Conservation (phyloP, 805 yeast species). For the Isabelozyma heimii region DNA sequence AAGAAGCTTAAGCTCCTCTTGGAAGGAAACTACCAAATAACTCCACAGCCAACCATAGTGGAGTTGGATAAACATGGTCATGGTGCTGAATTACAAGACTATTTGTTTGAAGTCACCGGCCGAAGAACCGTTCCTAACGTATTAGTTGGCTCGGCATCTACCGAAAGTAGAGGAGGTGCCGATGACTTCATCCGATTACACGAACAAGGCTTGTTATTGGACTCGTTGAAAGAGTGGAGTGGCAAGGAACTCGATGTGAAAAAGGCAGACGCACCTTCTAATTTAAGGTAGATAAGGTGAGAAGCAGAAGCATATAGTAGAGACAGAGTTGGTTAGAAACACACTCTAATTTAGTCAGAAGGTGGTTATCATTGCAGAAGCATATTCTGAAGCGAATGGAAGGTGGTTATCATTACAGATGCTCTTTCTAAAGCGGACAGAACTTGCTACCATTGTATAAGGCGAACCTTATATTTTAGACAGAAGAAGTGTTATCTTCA, state of each 20-base stretch:
- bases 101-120: slow-evolving; percentile 66
- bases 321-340: no score
- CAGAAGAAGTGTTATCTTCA: no score
- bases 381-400: no score
- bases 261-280: slow-evolving; percentile 57
- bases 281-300: slow-evolving; percentile 20
- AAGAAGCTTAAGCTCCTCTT: slow-evolving; percentile 67
- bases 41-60: slow-evolving; percentile 70
- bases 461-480: no score
- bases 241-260: slow-evolving; percentile 47
- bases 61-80: slow-evolving; percentile 80
- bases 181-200: slow-evolving; percentile 75
- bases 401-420: no score
- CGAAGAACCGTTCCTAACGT: slow-evolving; percentile 91
- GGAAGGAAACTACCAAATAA: slow-evolving; percentile 58
- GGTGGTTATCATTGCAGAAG: no score
- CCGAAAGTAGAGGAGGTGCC: slow-evolving; percentile 75
- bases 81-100: slow-evolving; percentile 73
- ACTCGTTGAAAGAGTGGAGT: slow-evolving; percentile 61
- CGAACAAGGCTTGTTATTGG: slow-evolving; percentile 50
- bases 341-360: no score
- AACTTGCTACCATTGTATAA: no score
- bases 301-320: no score
- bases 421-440: no score
- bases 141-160: slow-evolving; percentile 55